Base-by-base conservation (phyloP, 2,329 filamentous ascomycete genomes). In the Alternaria viburni region DNA sequence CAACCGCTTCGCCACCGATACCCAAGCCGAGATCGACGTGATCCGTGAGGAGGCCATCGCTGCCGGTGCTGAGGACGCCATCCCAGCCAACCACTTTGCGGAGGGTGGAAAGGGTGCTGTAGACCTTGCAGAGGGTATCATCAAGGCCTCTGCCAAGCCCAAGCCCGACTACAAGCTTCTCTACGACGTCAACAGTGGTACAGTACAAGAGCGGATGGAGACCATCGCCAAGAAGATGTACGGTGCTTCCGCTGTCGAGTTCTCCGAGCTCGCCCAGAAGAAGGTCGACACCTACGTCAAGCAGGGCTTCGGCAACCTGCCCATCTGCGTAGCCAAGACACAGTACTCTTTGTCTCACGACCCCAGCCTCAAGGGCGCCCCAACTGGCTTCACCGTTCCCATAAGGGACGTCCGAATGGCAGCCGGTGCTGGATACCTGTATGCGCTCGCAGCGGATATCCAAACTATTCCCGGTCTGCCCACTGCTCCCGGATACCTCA, bases 341-440 rank as follows among this genome's bases (percentile, higher is more conserved):
- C 96, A 99, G 81, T 99, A 99, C 84, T 97, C 93, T 32, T 86
- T 99, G 52, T 96, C 91, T 62, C 95, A 98, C 81, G 93, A 99
- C 79, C 91, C 95, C 3, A 89, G 92, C 11, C 86, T 98, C 73
- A 99, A 99, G 87, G 96, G 96, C 66, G 96, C 96, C 9, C 96
- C 96, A 23, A 92, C 90, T 5, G 96, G 95, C 62, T 99, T 98
- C 81, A 96, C 93, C 0, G 89, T 99, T 6, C 96, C 96, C 2
- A 97, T 99, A 72, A 86, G 95, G 63, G 96, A 99, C 77, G 95
- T 99, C 43, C 87, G 94, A 66, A 89, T 99, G 86, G 96, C 96
- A 26, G 94, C 94, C 63, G 96, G 96, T 76, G 96, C 93, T 66
- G 96, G 96, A 67, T 70, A 76, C 66, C 70, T 91, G 57, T 97